A percentile compares a stretch with the other conserved stretches of the same genome.
These are phyloP conservation scores for Albugo laibachii DNA, from an alignment of 352 stramenopile species.

Conservation along the genomic window DNA sequence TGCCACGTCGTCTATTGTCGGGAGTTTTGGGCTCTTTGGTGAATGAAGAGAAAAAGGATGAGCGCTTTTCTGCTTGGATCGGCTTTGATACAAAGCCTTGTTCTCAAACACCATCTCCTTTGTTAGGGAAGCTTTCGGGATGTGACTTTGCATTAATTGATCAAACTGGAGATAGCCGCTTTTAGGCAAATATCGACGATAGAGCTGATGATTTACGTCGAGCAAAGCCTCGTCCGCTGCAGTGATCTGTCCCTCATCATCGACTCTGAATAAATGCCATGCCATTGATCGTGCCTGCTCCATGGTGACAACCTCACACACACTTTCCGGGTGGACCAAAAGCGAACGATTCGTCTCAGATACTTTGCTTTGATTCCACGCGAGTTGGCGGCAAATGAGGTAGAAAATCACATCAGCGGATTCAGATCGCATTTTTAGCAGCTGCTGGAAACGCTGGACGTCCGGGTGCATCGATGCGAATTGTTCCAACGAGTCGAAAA, in stretches of 20 bases:
- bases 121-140: too few relatives aligned
- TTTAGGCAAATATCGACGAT: conserved; percentile 27
- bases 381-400: background rate
- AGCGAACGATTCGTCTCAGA: conserved; percentile 12
- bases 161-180: conserved; percentile 28
- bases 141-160: conserved; percentile 9
- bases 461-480: conserved; percentile 28
- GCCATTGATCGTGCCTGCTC: conserved; percentile 22
- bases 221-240: conserved; percentile 17
- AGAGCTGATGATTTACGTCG: conserved; percentile 33
- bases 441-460: conserved; percentile 24
- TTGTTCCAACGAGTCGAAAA: conserved; percentile 12
- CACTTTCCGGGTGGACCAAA: conserved; percentile 21
- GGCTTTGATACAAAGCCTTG: background rate
- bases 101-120: too few relatives aligned
- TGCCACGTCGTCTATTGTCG: background rate
- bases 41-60: too few relatives aligned
- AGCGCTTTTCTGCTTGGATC: background rate
- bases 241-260: conserved; percentile 18
- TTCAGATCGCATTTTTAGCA: background rate
- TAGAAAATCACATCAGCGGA: conserved; percentile 29
- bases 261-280: conserved; percentile 23
- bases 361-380: background rate
- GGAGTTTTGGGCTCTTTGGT: background rate
- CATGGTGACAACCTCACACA: conserved; percentile 36